Percentiles rank a stretch among this genome's conserved stretches.
phyloP scores from a whole-genome alignment of 345 rosid genomes.

The Melastoma malabathricum region DNA sequence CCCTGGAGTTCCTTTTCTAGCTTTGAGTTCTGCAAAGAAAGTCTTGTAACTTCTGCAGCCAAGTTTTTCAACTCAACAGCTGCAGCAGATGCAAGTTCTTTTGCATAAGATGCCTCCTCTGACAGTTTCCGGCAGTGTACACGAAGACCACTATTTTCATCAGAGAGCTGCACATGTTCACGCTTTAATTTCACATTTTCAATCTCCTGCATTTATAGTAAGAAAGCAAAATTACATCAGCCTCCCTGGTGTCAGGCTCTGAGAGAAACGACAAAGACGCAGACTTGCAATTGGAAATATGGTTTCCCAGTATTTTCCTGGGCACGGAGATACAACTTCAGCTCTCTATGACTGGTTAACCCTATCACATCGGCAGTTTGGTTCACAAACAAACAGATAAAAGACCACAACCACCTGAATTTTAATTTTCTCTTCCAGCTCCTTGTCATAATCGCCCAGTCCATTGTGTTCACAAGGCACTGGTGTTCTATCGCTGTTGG shows the following conservation, averaged over 20 bases:
- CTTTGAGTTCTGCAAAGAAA: constrained; percentile 69
- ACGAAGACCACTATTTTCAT: constrained; percentile 76
- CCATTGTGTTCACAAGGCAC: constrained; percentile 23
- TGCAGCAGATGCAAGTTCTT: constrained; percentile 97
- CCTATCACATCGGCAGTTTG: too few species aligned
- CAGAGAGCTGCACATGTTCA: constrained; percentile 71
- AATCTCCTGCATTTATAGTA: constrained; percentile 36
- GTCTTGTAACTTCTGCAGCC: constrained; percentile 84
- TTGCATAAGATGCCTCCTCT: constrained; percentile 95
- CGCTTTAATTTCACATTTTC: constrained; percentile 78
- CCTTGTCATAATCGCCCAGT: constrained; percentile 45
- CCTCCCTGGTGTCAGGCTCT: neutral
- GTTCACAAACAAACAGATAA: constrained; percentile 3
- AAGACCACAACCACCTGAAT: constrained; percentile 43
- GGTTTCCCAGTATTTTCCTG: too few species aligned
- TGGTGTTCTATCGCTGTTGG: constrained; percentile 28
- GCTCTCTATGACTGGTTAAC: too few species aligned
- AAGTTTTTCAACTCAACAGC: constrained; percentile 96
- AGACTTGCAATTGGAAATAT: too few species aligned
- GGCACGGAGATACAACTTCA: too few species aligned
- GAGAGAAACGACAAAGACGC: neutral
- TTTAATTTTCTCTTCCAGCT: constrained; percentile 64
- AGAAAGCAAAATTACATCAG: neutral
- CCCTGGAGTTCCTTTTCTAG: constrained; percentile 66
- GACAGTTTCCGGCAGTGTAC: constrained; percentile 84